These are phyloP conservation scores for Penicillium canescens DNA, from an alignment of 495 filamentous ascomycete genomes.

Conservation along the genomic window DNA sequence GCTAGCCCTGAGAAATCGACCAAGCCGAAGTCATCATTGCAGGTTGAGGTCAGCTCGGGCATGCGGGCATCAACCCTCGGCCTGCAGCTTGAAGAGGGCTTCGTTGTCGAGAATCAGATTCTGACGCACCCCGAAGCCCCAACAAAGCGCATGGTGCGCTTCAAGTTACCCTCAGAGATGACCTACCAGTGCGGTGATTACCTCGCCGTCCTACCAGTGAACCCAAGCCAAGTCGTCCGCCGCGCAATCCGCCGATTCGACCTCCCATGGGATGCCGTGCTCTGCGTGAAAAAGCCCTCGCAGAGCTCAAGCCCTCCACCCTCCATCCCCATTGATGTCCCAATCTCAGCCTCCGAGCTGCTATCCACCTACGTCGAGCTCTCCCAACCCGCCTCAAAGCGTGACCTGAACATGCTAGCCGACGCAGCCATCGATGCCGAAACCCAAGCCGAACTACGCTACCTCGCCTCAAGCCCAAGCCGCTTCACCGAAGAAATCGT, in stretches of 20 bases:
- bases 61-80: constrained; percentile 60
- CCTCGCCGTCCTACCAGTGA: constrained; percentile 70
- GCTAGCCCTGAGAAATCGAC: constrained; percentile 24
- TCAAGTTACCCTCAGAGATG: constrained; percentile 65
- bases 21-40: constrained; percentile 37
- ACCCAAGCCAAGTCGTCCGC: constrained; percentile 57
- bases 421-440: constrained; percentile 34
- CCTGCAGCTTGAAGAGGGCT: constrained; percentile 64
- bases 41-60: constrained; percentile 59
- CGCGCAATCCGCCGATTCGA: constrained; percentile 54
- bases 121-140: constrained; percentile 57
- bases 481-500: constrained; percentile 54
- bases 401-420: constrained; percentile 50
- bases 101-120: constrained; percentile 53
- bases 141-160: constrained; percentile 63
- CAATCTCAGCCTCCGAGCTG: constrained; percentile 61
- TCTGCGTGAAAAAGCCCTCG: constrained; percentile 42
- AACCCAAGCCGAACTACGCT: constrained; percentile 29
- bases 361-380: constrained; percentile 73
- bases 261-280: constrained; percentile 61
- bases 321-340: constrained; percentile 56
- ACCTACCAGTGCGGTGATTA: constrained; percentile 75
- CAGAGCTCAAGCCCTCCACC: constrained; percentile 41
- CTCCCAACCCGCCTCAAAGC: constrained; percentile 62
- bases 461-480: constrained; percentile 32